These are phyloP conservation scores for Clonostachys byssicola DNA, from an alignment of 2,329 filamentous ascomycete species.

Conservation along the genomic window DNA sequence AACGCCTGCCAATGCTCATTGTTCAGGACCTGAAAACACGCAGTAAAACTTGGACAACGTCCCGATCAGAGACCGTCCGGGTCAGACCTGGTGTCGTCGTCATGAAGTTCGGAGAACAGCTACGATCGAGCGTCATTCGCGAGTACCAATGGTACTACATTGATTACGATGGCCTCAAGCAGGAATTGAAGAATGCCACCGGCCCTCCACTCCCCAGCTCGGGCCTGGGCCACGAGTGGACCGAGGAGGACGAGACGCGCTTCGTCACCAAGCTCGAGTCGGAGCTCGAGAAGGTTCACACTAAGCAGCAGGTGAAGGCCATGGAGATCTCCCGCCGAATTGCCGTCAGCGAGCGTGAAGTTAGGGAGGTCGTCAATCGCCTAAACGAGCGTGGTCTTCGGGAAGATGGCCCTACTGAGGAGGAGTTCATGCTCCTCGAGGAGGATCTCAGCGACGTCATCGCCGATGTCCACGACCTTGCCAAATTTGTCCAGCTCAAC, in stretches of 20 bases:
- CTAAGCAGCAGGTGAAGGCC: conserved; percentile 95
- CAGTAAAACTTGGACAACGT: conserved; percentile 33
- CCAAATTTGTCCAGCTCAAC: conserved; percentile 97
- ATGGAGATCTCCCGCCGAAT: conserved; percentile 94
- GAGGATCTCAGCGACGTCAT: conserved; percentile 97
- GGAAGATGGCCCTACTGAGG: conserved; percentile 67
- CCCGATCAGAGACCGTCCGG: conserved; percentile 21
- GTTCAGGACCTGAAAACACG: conserved; percentile 43
- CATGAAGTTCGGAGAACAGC: conserved; percentile 93
- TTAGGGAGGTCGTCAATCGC: conserved; percentile 78
- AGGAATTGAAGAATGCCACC: conserved; percentile 72
- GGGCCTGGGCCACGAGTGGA: conserved; percentile 63
- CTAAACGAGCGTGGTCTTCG: conserved; percentile 59
- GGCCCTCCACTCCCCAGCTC: conserved; percentile 28
- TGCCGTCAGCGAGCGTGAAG: conserved; percentile 81
- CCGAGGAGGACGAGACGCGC: conserved; percentile 82
- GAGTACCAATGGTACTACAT: conserved; percentile 99
- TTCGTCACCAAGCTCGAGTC: conserved; percentile 85
- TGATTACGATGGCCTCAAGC: conserved; percentile 91
- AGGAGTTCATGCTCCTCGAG: conserved; percentile 91
- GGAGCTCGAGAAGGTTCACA: conserved; percentile 96
- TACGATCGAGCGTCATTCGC: conserved; percentile 91
- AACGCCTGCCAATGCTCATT: conserved; percentile 40
- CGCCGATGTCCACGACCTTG: conserved; percentile 94
- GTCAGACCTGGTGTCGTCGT: conserved; percentile 48